Evolutionary conservation across 2,329 filamentous ascomycete genomes (phyloP).

Genomic region (Fusarium nanum): DNA sequence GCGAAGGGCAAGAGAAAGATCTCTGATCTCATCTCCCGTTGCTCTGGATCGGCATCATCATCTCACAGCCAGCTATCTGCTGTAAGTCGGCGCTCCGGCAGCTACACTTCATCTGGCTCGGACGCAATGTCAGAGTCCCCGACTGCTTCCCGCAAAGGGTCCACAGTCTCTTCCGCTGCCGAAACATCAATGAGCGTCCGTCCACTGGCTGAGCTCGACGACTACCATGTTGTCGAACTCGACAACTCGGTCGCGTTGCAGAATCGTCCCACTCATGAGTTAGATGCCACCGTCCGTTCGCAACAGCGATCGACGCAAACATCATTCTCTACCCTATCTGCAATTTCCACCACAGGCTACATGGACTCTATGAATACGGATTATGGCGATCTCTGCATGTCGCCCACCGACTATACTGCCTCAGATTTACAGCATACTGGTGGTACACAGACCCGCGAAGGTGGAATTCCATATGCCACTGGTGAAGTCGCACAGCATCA

Average conservation of each 20-base stretch:
- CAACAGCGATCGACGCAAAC: fast-evolving
- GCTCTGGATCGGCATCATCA: not conserved
- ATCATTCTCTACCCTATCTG: not conserved
- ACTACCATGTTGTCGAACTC: not conserved
- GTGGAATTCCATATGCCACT: fast-evolving
- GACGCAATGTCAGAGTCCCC: not conserved
- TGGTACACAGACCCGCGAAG: too few species aligned
- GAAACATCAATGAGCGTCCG: too few species aligned
- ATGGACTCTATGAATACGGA: not conserved
- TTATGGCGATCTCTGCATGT: not conserved
- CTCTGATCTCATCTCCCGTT: not conserved
- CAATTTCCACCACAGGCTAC: fast-evolving
- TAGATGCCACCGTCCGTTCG: fast-evolving
- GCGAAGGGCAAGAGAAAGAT: not conserved
- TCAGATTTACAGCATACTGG: too few species aligned
- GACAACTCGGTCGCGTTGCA: fast-evolving
- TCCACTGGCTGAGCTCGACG: not conserved
- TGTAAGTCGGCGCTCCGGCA: fast-evolving
- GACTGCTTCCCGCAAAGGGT: not conserved
- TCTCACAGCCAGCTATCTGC: not conserved
- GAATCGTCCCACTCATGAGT: fast-evolving
- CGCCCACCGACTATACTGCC: not conserved
- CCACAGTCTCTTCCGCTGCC: too few species aligned
- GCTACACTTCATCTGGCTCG: fast-evolving
- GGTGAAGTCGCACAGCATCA: fast-evolving